A percentile compares a stretch with the other conserved stretches of the same genome.
These are phyloP conservation scores for Eucalyptus melliodora DNA, from an alignment of 345 rosid species.

Conservation along the genomic window DNA sequence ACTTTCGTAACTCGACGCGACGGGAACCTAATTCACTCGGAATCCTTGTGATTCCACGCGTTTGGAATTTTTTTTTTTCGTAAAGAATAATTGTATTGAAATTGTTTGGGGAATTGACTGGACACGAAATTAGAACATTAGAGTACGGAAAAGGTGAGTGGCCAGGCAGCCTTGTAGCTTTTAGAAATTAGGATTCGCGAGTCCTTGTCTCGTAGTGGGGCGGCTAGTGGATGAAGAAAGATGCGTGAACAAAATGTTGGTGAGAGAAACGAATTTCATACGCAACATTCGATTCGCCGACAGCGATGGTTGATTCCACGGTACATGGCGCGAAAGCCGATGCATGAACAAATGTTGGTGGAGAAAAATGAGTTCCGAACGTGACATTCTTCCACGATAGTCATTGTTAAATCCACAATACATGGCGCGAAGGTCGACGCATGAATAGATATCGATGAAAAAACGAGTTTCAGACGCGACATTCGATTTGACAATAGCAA, in stretches of 20 bases:
- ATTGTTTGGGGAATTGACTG: not conserved
- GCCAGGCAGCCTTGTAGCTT: not conserved
- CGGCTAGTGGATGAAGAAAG: not conserved
- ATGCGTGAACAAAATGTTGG: not conserved
- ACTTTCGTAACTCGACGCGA: not conserved
- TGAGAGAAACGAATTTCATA: not conserved
- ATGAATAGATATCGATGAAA: not conserved
- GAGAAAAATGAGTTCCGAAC: not conserved
- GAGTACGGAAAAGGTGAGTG: not conserved
- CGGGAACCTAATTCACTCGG: not conserved
- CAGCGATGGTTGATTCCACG: too few relatives aligned
- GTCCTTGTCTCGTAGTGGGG: not conserved
- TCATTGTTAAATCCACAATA: too few relatives aligned
- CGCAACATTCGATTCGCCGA: too few relatives aligned
- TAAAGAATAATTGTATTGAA: not conserved
- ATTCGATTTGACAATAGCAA: fast-evolving
- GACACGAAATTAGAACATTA: not conserved
- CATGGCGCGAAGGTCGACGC: not conserved
- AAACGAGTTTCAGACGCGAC: fast-evolving
- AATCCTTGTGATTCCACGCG: not conserved
- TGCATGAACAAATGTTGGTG: not conserved
- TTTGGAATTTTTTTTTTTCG: not conserved
- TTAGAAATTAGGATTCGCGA: not conserved
- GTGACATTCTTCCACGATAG: too few relatives aligned
- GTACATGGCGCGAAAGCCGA: not conserved